These are phyloP conservation scores for Xerophyta viscosa DNA, from an alignment of 106 monocot genomes.

Conservation along the genomic window DNA sequence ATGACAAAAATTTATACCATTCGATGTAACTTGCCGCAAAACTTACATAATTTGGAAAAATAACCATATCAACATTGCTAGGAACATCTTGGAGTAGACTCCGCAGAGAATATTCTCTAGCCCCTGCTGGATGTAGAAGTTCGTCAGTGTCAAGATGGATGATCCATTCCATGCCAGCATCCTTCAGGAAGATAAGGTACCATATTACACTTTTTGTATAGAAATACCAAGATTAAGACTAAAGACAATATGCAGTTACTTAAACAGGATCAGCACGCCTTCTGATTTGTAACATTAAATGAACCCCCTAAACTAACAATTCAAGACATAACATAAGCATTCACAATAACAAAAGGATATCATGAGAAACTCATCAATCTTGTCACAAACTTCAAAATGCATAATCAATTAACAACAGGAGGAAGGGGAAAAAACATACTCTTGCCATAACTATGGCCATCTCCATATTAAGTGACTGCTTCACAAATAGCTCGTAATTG, in stretches of 20 bases:
- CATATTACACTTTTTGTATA: neutral
- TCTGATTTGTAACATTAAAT: no score
- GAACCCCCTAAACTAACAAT: no score
- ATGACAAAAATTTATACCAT: neutral
- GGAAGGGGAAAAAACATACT: no score
- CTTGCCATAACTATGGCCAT: constrained; percentile 95
- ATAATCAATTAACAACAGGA: no score
- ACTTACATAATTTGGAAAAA: constrained; percentile 99
- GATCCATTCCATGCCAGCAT: constrained; percentile 91
- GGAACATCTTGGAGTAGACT: constrained; percentile 68
- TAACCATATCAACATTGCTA: constrained; percentile 86
- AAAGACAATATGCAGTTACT: no score
- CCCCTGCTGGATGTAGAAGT: constrained; percentile 83
- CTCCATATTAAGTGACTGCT: constrained; percentile 97
- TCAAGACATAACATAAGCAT: no score
- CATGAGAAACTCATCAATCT: no score
- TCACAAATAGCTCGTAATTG: constrained; percentile 90
- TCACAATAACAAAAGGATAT: no score
- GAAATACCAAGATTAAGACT: neutral
- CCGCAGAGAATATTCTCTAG: constrained; percentile 74
- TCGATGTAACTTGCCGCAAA: neutral
- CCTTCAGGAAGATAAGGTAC: constrained; percentile 18
- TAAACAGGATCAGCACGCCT: no score
- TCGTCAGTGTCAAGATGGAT: constrained; percentile 99
- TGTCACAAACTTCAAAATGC: no score